These are phyloP conservation scores for Flaveria robusta DNA, from an alignment of 129 eudicot genomes.

Conservation along the genomic window DNA sequence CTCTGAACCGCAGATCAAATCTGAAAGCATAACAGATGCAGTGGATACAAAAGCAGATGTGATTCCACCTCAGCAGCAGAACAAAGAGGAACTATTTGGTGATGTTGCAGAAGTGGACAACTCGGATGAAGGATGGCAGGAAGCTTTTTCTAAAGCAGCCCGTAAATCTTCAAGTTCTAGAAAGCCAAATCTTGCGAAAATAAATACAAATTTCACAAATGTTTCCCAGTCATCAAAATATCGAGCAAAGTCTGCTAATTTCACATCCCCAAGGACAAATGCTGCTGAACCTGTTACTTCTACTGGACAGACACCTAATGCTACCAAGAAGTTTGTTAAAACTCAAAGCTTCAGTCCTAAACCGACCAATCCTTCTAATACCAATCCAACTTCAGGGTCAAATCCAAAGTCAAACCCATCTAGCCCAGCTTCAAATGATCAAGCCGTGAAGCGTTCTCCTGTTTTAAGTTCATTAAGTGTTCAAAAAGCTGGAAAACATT, in stretches of 20 bases:
- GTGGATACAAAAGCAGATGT: conserved; percentile 34
- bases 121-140: conserved; percentile 99
- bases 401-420: conserved; percentile 63
- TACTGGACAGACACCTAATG: conserved; percentile 38
- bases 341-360: conserved; percentile 77
- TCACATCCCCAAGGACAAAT: conserved; percentile 55
- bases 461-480: conserved; percentile 58
- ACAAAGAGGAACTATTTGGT: conserved; percentile 32
- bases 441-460: conserved; percentile 50
- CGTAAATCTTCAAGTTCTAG: conserved; percentile 68
- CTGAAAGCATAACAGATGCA: conserved; percentile 39
- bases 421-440: conserved; percentile 64
- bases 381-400: conserved; percentile 39
- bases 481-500: conserved; percentile 78
- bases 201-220: conserved; percentile 64
- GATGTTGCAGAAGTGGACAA: conserved; percentile 46
- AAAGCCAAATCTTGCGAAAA: conserved; percentile 74
- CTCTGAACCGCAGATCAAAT: conserved; percentile 45
- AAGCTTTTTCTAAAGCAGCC: conserved; percentile 73
- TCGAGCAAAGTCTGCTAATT: conserved; percentile 57
- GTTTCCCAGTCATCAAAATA: conserved; percentile 52
- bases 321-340: conserved; percentile 56
- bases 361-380: conserved; percentile 35
- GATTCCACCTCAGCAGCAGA: conserved; percentile 34
- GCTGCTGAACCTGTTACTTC: conserved; percentile 56